Conservation (phyloP, 345 rosid species). For the Aurinia saxatilis region DNA sequence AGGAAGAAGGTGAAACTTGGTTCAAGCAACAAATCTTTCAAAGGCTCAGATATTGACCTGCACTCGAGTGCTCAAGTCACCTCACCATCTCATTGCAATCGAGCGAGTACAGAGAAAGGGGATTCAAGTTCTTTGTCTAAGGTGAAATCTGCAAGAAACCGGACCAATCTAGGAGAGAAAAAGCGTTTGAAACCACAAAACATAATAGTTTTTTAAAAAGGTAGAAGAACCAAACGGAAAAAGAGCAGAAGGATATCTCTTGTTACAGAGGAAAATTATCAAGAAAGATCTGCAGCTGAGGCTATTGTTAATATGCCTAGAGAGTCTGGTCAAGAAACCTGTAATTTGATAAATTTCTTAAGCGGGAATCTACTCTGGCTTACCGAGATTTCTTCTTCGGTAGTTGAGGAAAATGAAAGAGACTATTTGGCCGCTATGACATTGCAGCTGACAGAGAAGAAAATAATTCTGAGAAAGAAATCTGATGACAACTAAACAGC, state of each 20-base stretch:
- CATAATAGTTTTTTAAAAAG: neutral
- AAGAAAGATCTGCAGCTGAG: conserved; percentile 41
- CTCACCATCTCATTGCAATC: conserved; percentile 7
- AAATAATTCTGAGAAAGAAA: conserved; percentile 8
- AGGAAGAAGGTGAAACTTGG: conserved; percentile 17
- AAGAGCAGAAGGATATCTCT: conserved; percentile 40
- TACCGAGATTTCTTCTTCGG: conserved; percentile 37
- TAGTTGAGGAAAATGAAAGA: conserved; percentile 27
- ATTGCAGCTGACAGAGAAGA: conserved; percentile 33
- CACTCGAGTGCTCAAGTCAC: conserved; percentile 13
- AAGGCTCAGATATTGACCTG: conserved; percentile 2
- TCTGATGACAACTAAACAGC: conserved; percentile 3
- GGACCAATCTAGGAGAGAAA: neutral
- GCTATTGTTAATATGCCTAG: conserved; percentile 43
- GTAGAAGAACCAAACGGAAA: conserved; percentile 15
- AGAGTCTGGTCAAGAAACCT: conserved; percentile 15
- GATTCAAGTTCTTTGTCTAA: conserved; percentile 4
- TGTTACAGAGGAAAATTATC: conserved; percentile 34
- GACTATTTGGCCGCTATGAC: conserved; percentile 45
- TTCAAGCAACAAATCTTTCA: neutral
- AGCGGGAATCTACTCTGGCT: conserved; percentile 38
- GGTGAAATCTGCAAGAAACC: too few relatives aligned
- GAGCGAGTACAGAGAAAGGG: neutral
- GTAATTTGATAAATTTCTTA: neutral
- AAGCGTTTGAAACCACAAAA: neutral